Percentiles rank a stretch among this genome's conserved stretches.
phyloP scores from a whole-genome alignment of 192 early-diverging fungal genomes.

The Coemansia aciculifera region DNA sequence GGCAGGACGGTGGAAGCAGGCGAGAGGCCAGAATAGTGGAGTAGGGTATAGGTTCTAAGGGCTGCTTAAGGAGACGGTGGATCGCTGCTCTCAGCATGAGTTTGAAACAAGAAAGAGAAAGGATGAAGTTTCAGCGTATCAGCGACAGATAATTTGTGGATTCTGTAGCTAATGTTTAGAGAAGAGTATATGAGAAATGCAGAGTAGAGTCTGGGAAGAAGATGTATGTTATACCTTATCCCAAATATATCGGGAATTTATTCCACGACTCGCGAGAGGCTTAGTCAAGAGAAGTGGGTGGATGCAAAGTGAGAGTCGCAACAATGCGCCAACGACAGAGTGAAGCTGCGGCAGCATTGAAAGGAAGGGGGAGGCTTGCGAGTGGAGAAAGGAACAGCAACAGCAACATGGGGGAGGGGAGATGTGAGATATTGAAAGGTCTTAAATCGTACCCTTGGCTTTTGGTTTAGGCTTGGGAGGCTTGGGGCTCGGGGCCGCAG shows the following conservation, averaged over 20 bases:
- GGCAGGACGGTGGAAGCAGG: constrained; percentile 4
- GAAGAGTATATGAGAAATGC: background rate
- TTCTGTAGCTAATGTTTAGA: background rate
- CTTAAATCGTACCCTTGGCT: constrained; percentile 34
- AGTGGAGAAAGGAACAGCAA: background rate
- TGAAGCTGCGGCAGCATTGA: background rate
- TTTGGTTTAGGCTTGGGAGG: constrained; percentile 19
- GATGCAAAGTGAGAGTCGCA: background rate
- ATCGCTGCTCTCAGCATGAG: constrained; percentile 4
- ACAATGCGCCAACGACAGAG: background rate
- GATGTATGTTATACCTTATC: background rate
- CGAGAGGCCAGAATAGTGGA: background rate
- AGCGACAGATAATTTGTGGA: background rate
- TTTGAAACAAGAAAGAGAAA: background rate
- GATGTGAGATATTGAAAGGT: background rate
- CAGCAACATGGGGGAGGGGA: background rate
- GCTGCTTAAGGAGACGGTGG: background rate
- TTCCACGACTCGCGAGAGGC: background rate
- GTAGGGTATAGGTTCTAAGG: background rate
- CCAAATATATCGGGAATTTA: background rate
- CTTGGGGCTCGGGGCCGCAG: constrained; percentile 10
- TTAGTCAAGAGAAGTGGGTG: background rate
- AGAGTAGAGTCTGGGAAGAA: background rate
- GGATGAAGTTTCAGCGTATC: background rate
- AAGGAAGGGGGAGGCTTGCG: background rate